phyloP scores from a whole-genome alignment of 2,329 filamentous ascomycete genomes.

The Arthrobotrys iridis region DNA sequence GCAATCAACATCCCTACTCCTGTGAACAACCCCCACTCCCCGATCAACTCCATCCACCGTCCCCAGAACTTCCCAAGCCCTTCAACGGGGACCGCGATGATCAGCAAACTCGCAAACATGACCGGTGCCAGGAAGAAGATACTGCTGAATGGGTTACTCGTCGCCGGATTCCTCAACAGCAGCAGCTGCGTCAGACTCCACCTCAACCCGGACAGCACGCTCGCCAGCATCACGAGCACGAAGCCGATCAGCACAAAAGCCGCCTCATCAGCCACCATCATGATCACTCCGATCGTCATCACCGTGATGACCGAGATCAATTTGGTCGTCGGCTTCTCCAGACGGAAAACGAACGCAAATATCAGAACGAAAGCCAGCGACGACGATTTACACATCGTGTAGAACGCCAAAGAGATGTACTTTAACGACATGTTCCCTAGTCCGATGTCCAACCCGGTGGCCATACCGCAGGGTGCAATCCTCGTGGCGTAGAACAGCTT shows the following conservation, averaged over 20 bases:
- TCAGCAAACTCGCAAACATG: conserved; percentile 86
- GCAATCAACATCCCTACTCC: conserved; percentile 82
- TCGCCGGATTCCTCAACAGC: conserved; percentile 90
- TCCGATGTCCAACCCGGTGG: conserved; percentile 94
- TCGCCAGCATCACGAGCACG: conserved; percentile 87
- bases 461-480: conserved; percentile 88
- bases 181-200: conserved; percentile 99
- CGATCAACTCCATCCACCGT: conserved; percentile 72
- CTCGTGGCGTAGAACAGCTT: conserved; percentile 90
- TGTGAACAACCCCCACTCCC: conserved; percentile 73
- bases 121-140: conserved; percentile 97
- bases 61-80: conserved; percentile 75
- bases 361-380: conserved; percentile 92
- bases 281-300: conserved; percentile 92
- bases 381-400: conserved; percentile 95
- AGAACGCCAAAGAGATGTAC: conserved; percentile 96
- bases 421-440: conserved; percentile 94
- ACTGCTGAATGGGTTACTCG: conserved; percentile 93
- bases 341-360: conserved; percentile 92
- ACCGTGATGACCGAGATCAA: conserved; percentile 86
- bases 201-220: conserved; percentile 94
- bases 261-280: conserved; percentile 98
- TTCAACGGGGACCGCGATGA: conserved; percentile 86
- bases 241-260: conserved; percentile 89
- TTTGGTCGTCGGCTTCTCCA: conserved; percentile 86